A percentile compares a stretch with the other conserved stretches of the same genome.
Evolutionary conservation across 768 basidiomycete species (phyloP).

Genomic region (Leccinum subgranulosum): DNA sequence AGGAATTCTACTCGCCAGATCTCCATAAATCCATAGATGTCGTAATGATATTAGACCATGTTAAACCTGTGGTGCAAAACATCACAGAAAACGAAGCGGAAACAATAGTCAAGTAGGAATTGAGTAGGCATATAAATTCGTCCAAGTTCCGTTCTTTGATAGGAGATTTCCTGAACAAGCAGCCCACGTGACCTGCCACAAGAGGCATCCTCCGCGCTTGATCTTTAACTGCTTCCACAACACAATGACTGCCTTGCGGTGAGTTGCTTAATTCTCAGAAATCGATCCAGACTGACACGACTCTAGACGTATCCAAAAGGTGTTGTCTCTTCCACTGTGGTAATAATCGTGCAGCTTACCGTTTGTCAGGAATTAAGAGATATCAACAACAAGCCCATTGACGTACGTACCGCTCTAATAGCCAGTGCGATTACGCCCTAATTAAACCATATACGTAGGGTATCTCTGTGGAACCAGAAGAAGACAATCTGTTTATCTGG

Average conservation of each 20-base stretch:
- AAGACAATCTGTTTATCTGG: slow-evolving; percentile 77
- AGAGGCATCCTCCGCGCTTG: background rate
- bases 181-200: slow-evolving; percentile 14
- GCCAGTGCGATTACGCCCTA: slow-evolving; percentile 6
- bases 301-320: slow-evolving; percentile 72
- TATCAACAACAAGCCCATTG: slow-evolving; percentile 59
- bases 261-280: slow-evolving; percentile 7
- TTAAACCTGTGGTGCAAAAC: no score
- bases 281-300: slow-evolving; percentile 19
- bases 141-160: no score
- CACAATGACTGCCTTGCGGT: slow-evolving; percentile 41
- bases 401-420: slow-evolving; percentile 41
- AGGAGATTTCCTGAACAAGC: background rate
- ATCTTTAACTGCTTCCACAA: slow-evolving; percentile 15
- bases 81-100: background rate
- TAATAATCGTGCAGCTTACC: slow-evolving; percentile 7
- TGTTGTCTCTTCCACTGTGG: slow-evolving; percentile 24
- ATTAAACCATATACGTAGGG: slow-evolving; percentile 42
- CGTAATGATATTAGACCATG: background rate
- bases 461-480: slow-evolving; percentile 56
- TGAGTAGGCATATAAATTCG: no score
- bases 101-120: background rate
- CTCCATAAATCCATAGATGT: background rate
- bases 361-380: slow-evolving; percentile 60
- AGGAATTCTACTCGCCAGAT: background rate